These are phyloP conservation scores for Alternaria burnsii DNA, from an alignment of 2,329 filamentous ascomycete genomes.

Conservation along the genomic window DNA sequence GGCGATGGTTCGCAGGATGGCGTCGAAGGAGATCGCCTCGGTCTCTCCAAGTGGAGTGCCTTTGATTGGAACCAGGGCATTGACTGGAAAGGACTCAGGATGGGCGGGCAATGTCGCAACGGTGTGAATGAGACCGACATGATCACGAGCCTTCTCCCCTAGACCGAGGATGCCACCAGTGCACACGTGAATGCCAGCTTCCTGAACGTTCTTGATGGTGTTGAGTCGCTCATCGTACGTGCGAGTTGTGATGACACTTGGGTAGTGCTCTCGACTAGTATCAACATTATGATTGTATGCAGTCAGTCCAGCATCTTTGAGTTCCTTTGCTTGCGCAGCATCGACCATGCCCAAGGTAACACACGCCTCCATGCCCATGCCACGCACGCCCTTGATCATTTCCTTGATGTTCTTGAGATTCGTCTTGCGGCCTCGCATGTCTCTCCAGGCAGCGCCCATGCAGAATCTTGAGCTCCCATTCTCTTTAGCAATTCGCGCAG, in stretches of 20 bases:
- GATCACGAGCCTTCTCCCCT: constrained; percentile 80
- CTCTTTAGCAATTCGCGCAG: constrained; percentile 77
- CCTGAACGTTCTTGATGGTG: constrained; percentile 80
- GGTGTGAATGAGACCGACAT: constrained; percentile 83
- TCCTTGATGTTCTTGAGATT: constrained; percentile 82
- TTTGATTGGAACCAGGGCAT: constrained; percentile 88
- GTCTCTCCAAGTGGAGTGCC: constrained; percentile 83
- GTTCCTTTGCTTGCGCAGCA: constrained; percentile 77
- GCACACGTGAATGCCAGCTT: constrained; percentile 89
- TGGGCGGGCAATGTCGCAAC: constrained; percentile 81
- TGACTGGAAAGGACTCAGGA: constrained; percentile 91
- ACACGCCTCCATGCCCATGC: constrained; percentile 87
- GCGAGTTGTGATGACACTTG: constrained; percentile 83
- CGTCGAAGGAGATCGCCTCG: constrained; percentile 77
- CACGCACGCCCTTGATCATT: constrained; percentile 84
- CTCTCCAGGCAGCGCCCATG: constrained; percentile 93
- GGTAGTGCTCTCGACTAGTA: constrained; percentile 88
- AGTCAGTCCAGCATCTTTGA: constrained; percentile 84
- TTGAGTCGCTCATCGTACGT: constrained; percentile 86
- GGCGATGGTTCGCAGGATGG: constrained; percentile 82
- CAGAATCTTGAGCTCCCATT: constrained; percentile 93
- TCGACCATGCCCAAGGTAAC: constrained; percentile 97
- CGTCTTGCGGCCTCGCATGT: constrained; percentile 90
- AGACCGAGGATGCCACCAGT: constrained; percentile 88
- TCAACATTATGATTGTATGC: constrained; percentile 97